Conservation (phyloP, 164 flowering plant genomes). For the Tinospora cordifolia region DNA sequence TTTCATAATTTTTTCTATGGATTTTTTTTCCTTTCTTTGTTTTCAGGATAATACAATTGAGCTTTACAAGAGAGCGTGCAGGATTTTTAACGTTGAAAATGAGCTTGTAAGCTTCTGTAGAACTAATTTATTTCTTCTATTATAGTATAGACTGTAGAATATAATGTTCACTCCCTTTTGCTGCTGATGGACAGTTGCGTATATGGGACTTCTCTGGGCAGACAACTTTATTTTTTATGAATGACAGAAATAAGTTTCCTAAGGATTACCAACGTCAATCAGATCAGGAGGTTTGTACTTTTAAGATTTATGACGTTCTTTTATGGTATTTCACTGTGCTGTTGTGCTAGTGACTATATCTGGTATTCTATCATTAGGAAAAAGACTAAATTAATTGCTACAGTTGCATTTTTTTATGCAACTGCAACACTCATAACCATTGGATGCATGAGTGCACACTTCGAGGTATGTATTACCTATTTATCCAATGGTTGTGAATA, state of each 20-base stretch:
- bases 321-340: background rate
- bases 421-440: no score
- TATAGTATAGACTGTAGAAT: background rate
- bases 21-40: background rate
- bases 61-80: conserved; percentile 85
- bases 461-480: no score
- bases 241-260: conserved; percentile 24
- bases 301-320: background rate
- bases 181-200: conserved; percentile 33
- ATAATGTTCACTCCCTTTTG: conserved; percentile 8
- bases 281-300: conserved; percentile 39
- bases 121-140: conserved; percentile 2
- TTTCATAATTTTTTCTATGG: background rate
- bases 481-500: no score
- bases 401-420: no score
- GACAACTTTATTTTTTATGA: conserved; percentile 33
- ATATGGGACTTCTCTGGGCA: conserved; percentile 74
- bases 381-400: no score
- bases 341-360: background rate
- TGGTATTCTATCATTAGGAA: background rate
- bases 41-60: conserved; percentile 75
- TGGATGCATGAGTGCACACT: no score
- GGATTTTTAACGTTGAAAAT: conserved; percentile 69
- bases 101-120: conserved; percentile 38
- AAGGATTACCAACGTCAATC: conserved; percentile 25